Base-by-base conservation (phyloP, 441 rosid genomes). In the Adansonia rubrostipa region DNA sequence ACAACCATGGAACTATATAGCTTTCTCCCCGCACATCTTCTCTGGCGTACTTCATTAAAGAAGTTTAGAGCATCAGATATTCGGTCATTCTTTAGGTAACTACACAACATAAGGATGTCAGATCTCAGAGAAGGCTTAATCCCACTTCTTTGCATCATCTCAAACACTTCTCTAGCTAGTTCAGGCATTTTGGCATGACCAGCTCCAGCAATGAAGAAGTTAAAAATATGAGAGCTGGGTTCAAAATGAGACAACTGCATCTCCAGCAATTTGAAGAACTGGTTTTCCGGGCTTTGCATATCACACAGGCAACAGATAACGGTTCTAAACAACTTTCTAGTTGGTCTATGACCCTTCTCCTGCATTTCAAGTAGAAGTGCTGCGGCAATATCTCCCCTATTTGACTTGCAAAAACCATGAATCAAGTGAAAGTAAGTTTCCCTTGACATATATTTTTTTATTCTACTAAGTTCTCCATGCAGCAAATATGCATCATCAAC, bases 331-430 rank as follows among this genome's bases (percentile, higher is more conserved):
- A 87, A 71, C 53, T 13, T 22, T 44, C 77, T 71, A 62, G 51
- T 58, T 28, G 93, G 88, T 15, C 10, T 64, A 79, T 88, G 84
- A 73, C 93, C 97, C 78, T 86, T 92, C 51, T 89, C 87, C 80
- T 90, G 97, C 98, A 94, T 93, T 78, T 89, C 90, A 69, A 87
- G 71, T 54, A 96, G 89, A 79, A 96, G 93, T 79, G 80, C 83
- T 48, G 88, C 86, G 56, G 95, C 93, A 79, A 87, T 74, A 82
- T 93, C 93, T 56, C 85, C 89, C 84, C 85, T 89, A 76, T 84
- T 82, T 44, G 81, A 78, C 81, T 80, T 80, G 74, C 19, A 78
- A 78, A 93, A 84, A 77, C 92, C 92, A 61, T 22, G 67, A 78
- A 96, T 94, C 89, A 94, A 84, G 56, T 78, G 67, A 58, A 66